A percentile compares a stretch with the other conserved stretches of the same genome.
These are phyloP conservation scores for Porogramme epimiltina DNA, from an alignment of 1,284 basidiomycete species.

Conservation along the genomic window DNA sequence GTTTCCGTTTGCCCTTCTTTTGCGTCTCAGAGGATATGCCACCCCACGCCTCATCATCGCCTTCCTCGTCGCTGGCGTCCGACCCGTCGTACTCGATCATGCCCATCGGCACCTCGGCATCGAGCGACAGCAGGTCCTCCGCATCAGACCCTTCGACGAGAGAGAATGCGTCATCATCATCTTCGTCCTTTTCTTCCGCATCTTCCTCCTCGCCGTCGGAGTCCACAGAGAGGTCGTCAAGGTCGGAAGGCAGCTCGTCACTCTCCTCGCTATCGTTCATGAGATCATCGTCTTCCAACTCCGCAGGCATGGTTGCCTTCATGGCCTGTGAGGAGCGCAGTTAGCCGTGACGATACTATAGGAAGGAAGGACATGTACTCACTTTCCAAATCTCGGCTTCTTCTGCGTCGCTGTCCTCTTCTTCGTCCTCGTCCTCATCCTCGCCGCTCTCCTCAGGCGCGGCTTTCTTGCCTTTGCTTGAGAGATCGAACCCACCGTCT, in stretches of 20 bases:
- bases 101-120: conserved; percentile 51
- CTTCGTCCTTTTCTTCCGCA: conserved; percentile 36
- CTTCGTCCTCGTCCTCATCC: conserved; percentile 38
- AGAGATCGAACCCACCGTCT: conserved; percentile 34
- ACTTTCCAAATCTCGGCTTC: conserved; percentile 88
- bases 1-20: conserved; percentile 54
- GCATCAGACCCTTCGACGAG: conserved; percentile 70
- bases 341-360: not conserved
- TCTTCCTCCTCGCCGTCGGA: conserved; percentile 32
- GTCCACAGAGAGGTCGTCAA: conserved; percentile 37
- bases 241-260: conserved; percentile 36
- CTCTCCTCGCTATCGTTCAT: conserved; percentile 40
- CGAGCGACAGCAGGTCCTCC: conserved; percentile 64
- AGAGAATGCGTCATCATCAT: conserved; percentile 47
- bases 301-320: conserved; percentile 77
- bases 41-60: conserved; percentile 53
- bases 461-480: conserved; percentile 42
- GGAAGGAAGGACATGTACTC: conserved; percentile 19
- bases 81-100: conserved; percentile 63
- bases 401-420: conserved; percentile 50
- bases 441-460: conserved; percentile 34
- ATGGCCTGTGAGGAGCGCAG: conserved; percentile 59
- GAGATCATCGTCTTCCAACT: conserved; percentile 42
- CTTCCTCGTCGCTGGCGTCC: conserved; percentile 42
- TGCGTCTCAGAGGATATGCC: conserved; percentile 40